Conservation (phyloP, 75 land plant genomes). For the Cryptomeria japonica region DNA sequence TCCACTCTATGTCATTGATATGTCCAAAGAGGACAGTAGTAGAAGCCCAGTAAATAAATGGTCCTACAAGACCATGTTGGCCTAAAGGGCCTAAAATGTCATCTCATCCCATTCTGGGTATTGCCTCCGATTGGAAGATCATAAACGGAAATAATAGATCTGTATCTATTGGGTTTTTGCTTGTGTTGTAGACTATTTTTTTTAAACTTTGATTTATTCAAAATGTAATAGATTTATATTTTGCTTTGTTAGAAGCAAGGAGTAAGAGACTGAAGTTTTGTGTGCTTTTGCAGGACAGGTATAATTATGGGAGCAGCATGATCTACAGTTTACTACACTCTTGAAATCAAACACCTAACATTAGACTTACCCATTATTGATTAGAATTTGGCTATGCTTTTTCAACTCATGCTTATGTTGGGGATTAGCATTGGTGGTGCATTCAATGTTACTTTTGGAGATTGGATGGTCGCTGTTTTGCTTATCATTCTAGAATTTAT, state of each 20-base stretch:
- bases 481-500: conserved; percentile 55
- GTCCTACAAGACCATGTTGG: background rate
- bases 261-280: background rate
- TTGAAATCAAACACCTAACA: conserved; percentile 54
- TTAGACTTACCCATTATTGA: conserved; percentile 66
- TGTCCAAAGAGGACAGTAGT: background rate
- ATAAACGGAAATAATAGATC: background rate
- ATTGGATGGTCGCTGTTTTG: conserved; percentile 70
- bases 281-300: conserved; percentile 25
- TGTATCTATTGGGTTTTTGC: background rate
- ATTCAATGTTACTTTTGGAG: conserved; percentile 73
- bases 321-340: conserved; percentile 58
- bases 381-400: conserved; percentile 62
- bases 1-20: too few relatives aligned
- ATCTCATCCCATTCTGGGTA: background rate
- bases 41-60: background rate
- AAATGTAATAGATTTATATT: background rate
- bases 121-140: background rate
- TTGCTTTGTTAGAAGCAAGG: background rate
- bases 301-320: conserved; percentile 66
- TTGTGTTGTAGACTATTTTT: background rate
- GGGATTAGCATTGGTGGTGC: conserved; percentile 82
- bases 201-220: background rate
- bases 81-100: background rate
- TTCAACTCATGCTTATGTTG: conserved; percentile 76